Evolutionary conservation across 257 asterid species (phyloP), one percentile per base, ranked within the genome.

Genomic region (Jacaranda mimosifolia): DNA sequence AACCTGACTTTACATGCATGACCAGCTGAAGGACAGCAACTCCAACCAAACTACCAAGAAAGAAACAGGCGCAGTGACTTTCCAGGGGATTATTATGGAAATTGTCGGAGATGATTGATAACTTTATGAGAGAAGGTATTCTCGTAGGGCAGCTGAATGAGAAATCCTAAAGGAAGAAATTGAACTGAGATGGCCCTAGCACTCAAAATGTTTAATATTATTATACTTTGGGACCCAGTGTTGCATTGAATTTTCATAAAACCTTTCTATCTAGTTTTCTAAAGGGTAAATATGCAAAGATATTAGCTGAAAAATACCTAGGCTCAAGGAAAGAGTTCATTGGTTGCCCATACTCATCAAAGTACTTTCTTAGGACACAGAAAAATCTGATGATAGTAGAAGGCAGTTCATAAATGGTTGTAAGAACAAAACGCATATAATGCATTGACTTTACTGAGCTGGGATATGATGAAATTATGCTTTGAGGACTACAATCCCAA

Each of bases 181-280:
- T 5, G 46, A 42, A 42, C 46, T 42, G 2, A 42, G 46, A 4
- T 5, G 8, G 9, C 46, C 46, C 46, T 42, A 42, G 46, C 46
- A 42, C 46, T 42, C 46, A 5, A 42, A 40, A 42, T 42, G 46
- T 42, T 42, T 42, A 42, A 42, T 42, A 26, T 26, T 26, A 0
- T 26, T 26, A n/a, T n/a, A 26, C 32, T 26, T 55, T 4, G 9
- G 78, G 40, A 51, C 21, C 52, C 48, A 7, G 18, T 13, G 40
- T 38, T 21, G 63, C 42, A 46, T 56, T 32, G n/a, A 48, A 17
- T 10, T 43, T 80, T 49, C 58, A 48, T 3, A 74, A 26, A 26
- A 59, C 56, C 21, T 67, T 58, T 42, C 58, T 63, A 63, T 32
- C 69, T 58, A 26, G 36, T 70, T 48, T 62, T 73, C 67, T 69